Evolutionary conservation across 805 yeast species (phyloP).

Genomic region (Monosporozyma aerobia): DNA sequence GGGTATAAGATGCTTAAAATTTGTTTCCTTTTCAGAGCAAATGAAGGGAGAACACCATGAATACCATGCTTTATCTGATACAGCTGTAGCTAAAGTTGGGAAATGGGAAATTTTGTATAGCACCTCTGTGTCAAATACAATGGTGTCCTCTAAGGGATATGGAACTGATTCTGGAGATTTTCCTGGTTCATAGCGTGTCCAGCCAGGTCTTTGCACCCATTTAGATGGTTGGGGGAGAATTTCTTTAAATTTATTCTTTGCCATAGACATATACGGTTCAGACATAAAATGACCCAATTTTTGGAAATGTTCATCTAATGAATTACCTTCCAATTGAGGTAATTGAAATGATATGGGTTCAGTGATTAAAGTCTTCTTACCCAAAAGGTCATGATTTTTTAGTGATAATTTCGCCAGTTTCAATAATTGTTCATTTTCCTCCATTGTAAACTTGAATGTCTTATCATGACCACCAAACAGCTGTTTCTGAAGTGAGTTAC

Average conservation of each 20-base stretch:
- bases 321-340: constrained; percentile 65
- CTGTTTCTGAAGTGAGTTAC: constrained; percentile 47
- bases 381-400: constrained; percentile 53
- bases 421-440: constrained; percentile 30
- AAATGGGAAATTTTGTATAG: constrained; percentile 65
- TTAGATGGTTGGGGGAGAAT: constrained; percentile 35
- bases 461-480: constrained; percentile 35
- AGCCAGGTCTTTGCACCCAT: constrained; percentile 64
- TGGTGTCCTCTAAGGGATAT: constrained; percentile 59
- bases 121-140: constrained; percentile 87
- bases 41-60: constrained; percentile 89
- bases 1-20: constrained; percentile 64
- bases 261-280: constrained; percentile 46
- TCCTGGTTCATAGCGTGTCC: constrained; percentile 64
- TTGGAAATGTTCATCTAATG: constrained; percentile 79
- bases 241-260: constrained; percentile 38
- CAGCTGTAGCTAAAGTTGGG: constrained; percentile 76
- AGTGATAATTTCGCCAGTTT: constrained; percentile 55
- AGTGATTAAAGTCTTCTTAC: constrained; percentile 56
- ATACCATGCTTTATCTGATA: constrained; percentile 75
- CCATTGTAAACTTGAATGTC: constrained; percentile 14
- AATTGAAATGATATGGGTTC: constrained; percentile 52
- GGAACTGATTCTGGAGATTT: constrained; percentile 46
- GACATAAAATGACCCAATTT: constrained; percentile 52
- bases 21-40: constrained; percentile 30